Evolutionary conservation across 1,284 basidiomycete species (phyloP).

Genomic region (Athelia psychrophila): DNA sequence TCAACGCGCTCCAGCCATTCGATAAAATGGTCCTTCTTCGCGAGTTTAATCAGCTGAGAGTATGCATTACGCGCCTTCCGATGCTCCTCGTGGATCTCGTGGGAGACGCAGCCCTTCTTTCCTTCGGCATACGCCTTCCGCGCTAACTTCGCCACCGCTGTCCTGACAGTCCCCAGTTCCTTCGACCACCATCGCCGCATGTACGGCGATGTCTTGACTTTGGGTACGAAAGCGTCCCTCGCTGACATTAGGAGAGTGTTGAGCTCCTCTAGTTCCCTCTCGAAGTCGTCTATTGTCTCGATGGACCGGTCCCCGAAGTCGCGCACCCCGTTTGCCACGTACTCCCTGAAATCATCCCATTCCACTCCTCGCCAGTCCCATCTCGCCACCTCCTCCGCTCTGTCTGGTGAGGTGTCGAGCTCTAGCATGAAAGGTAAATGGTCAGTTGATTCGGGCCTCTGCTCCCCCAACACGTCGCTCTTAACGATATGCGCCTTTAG

Average conservation of each 20-base stretch:
- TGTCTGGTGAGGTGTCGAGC: constrained; percentile 6
- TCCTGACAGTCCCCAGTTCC: constrained; percentile 16
- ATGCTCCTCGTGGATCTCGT: constrained; percentile 14
- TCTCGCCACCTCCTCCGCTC: background rate
- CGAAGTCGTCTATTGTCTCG: constrained; percentile 10
- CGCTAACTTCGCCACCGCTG: constrained; percentile 12
- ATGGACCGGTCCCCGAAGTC: background rate
- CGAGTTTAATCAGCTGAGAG: constrained; percentile 12
- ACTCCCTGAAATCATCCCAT: constrained; percentile 18
- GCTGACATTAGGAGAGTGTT: constrained; percentile 5
- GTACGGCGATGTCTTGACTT: constrained; percentile 13
- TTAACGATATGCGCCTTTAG: constrained; percentile 11
- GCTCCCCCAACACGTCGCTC: constrained; percentile 12
- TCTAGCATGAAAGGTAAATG: constrained; percentile 23
- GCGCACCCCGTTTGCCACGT: constrained; percentile 6
- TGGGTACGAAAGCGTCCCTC: constrained; percentile 2
- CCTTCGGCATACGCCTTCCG: constrained; percentile 6
- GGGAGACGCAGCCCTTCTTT: constrained; percentile 1
- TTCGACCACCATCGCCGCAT: constrained; percentile 23
- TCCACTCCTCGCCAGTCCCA: constrained; percentile 21
- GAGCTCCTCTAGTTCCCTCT: constrained; percentile 4
- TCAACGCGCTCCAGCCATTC: constrained; percentile 22
- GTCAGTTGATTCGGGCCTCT: constrained; percentile 17
- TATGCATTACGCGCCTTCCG: constrained; percentile 13
- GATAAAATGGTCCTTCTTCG: constrained; percentile 24